phyloP scores from a whole-genome alignment of 2,329 filamentous ascomycete genomes.

The Cladophialophora immunda region DNA sequence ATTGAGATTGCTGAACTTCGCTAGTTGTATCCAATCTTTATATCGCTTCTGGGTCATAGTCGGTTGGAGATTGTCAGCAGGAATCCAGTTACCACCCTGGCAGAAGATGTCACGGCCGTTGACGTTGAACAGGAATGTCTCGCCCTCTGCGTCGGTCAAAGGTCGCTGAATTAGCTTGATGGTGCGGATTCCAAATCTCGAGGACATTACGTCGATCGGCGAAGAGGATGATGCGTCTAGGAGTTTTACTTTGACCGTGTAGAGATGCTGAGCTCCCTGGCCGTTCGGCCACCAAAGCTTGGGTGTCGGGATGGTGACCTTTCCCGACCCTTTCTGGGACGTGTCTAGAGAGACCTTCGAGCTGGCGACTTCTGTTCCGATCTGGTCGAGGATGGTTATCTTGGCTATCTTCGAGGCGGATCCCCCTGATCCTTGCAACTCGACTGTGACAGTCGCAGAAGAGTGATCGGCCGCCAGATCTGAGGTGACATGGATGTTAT shows the following conservation, averaged over 20 bases:
- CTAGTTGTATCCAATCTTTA: slow-evolving; percentile 66
- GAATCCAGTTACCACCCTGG: slow-evolving; percentile 72
- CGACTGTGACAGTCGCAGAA: slow-evolving; percentile 48
- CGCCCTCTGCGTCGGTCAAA: slow-evolving; percentile 59
- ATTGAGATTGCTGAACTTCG: slow-evolving; percentile 67
- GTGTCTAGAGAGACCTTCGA: neutral
- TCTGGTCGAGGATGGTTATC: slow-evolving; percentile 44
- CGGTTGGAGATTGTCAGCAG: slow-evolving; percentile 67
- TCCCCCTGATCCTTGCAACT: slow-evolving; percentile 48
- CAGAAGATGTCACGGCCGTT: slow-evolving; percentile 74
- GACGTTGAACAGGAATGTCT: slow-evolving; percentile 70
- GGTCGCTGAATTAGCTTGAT: slow-evolving; percentile 52
- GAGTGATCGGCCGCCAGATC: slow-evolving; percentile 46
- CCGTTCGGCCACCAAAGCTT: slow-evolving; percentile 68
- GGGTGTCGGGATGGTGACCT: slow-evolving; percentile 46
- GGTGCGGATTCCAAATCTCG: slow-evolving; percentile 65
- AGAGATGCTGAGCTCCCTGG: slow-evolving; percentile 66
- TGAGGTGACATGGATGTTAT: slow-evolving; percentile 62
- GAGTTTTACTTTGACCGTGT: slow-evolving; percentile 60
- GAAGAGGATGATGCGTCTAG: slow-evolving; percentile 5
- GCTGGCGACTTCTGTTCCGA: slow-evolving; percentile 46
- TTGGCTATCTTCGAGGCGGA: slow-evolving; percentile 36
- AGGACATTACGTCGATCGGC: slow-evolving; percentile 53
- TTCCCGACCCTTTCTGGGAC: neutral
- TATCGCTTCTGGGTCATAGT: slow-evolving; percentile 63